Percentiles rank a stretch among this genome's conserved stretches.
phyloP scores from a whole-genome alignment of 2,329 filamentous ascomycete species.

The Ophiostoma perfectum region DNA sequence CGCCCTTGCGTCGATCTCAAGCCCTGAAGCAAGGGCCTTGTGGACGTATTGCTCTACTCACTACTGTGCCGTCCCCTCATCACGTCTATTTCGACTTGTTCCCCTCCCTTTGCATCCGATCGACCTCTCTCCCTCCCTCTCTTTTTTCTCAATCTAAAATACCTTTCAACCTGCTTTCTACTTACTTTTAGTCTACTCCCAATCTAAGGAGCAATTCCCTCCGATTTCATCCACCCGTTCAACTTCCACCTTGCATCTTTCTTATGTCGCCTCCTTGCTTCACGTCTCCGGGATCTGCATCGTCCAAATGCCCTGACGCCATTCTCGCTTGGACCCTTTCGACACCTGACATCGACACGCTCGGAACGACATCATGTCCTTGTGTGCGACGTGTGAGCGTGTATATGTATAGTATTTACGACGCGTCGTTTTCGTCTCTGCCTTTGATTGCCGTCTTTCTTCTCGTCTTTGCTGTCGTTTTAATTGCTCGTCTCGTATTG shows the following conservation, averaged over 20 bases:
- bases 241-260: neutral
- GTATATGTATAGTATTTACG: neutral
- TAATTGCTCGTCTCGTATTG: neutral
- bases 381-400: neutral
- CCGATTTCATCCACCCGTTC: neutral
- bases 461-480: neutral
- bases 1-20: conserved; percentile 9
- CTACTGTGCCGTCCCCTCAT: neutral
- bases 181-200: no score
- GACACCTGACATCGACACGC: neutral
- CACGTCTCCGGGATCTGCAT: conserved; percentile 1
- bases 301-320: neutral
- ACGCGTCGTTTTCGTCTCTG: conserved; percentile 1
- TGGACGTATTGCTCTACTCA: neutral
- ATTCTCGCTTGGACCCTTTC: neutral
- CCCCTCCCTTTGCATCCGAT: neutral
- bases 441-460: neutral
- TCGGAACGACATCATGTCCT: neutral
- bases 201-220: neutral
- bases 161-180: no score
- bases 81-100: neutral
- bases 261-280: conserved; percentile 1
- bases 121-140: neutral
- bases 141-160: no score
- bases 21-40: neutral